These are phyloP conservation scores for Aspergillus taichungensis DNA, from an alignment of 495 filamentous ascomycete species.

Conservation along the genomic window DNA sequence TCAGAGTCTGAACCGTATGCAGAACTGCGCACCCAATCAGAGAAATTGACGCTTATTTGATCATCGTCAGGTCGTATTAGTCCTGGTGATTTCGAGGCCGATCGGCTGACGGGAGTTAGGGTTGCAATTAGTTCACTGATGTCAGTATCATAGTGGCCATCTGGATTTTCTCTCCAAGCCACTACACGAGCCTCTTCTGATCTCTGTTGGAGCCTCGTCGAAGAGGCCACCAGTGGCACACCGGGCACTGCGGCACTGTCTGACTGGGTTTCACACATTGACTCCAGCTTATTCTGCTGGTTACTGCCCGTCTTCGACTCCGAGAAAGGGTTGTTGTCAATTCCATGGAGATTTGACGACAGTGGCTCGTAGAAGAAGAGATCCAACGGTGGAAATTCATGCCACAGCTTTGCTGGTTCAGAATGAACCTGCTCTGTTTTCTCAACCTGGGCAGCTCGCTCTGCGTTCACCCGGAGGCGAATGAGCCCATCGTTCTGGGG, in stretches of 20 bases:
- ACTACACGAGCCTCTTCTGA: not conserved
- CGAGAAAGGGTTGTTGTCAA: not conserved
- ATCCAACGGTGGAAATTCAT: not conserved
- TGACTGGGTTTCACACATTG: not conserved
- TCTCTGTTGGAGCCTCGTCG: not conserved
- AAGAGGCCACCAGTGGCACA: not conserved
- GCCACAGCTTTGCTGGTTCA: not conserved
- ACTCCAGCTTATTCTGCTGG: not conserved
- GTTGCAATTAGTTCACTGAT: too few species aligned
- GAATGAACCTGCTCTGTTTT: not conserved
- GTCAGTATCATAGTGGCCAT: too few species aligned
- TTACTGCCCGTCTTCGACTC: not conserved
- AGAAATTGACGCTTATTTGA: too few species aligned
- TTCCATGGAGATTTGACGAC: not conserved
- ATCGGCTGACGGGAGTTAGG: too few species aligned
- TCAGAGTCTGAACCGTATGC: too few species aligned
- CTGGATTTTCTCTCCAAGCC: not conserved
- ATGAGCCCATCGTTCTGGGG: constrained; percentile 6
- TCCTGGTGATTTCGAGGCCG: too few species aligned
- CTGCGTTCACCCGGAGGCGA: constrained; percentile 6
- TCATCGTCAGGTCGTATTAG: too few species aligned
- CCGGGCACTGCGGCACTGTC: not conserved
- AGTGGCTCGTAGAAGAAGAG: not conserved
- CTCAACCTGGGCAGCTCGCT: constrained; percentile 7
- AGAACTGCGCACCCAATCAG: too few species aligned